phyloP scores from a whole-genome alignment of 176 grass and related monocot genomes.

The Saccharum officinarum region DNA sequence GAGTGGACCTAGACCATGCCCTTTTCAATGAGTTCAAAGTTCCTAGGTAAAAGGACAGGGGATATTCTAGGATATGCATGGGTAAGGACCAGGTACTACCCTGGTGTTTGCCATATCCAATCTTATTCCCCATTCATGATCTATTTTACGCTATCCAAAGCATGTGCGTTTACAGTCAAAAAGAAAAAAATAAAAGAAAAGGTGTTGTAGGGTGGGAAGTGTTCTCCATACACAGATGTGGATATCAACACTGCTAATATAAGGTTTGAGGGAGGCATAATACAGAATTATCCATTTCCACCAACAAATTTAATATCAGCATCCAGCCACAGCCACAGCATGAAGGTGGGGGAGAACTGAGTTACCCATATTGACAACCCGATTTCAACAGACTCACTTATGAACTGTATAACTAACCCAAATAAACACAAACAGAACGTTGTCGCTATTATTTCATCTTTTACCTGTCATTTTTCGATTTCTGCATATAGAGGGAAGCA shows the following conservation, averaged over 20 bases:
- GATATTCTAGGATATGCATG: background rate
- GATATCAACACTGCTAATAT: background rate
- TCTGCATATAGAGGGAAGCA: slow-evolving; percentile 14
- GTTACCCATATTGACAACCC: background rate
- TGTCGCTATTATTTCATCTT: background rate
- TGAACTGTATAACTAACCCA: background rate
- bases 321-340: background rate
- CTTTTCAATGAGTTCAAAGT: background rate
- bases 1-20: too few relatives aligned
- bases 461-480: background rate
- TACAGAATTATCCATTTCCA: too few relatives aligned
- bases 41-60: background rate
- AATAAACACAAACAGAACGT: background rate
- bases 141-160: background rate
- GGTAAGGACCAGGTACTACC: background rate
- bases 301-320: background rate
- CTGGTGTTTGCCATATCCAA: background rate
- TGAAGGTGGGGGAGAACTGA: background rate
- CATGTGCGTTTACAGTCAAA: background rate
- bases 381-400: background rate
- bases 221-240: background rate
- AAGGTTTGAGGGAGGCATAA: background rate
- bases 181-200: background rate
- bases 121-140: background rate
- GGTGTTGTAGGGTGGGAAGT: background rate